Evolutionary conservation across 163 green algal genomes (phyloP).

Genomic region (Coccomyxa subellipsoidea): DNA sequence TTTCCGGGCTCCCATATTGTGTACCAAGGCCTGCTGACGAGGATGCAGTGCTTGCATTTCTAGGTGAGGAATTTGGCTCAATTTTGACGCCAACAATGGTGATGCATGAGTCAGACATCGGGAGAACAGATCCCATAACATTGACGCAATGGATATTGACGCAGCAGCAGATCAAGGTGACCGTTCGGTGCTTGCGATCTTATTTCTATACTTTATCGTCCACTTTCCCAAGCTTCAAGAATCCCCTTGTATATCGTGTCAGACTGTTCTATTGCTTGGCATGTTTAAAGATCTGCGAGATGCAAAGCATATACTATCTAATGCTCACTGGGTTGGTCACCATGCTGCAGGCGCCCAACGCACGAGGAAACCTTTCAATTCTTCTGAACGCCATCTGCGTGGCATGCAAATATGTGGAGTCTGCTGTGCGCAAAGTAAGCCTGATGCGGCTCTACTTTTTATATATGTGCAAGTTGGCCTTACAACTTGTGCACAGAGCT

Average conservation of each 20-base stretch:
- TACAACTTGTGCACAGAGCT: too few species aligned
- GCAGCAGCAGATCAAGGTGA: slow-evolving; percentile 4
- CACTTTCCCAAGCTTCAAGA: too few species aligned
- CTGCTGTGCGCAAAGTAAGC: slow-evolving; percentile 41
- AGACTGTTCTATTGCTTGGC: background rate
- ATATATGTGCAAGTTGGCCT: background rate
- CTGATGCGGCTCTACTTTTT: too few species aligned
- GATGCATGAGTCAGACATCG: background rate
- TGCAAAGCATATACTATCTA: too few species aligned
- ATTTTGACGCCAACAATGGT: background rate
- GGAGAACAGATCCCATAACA: background rate
- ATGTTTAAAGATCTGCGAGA: too few species aligned
- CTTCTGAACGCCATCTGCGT: slow-evolving; percentile 50
- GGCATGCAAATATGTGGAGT: slow-evolving; percentile 55
- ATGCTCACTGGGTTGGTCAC: too few species aligned
- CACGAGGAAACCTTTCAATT: slow-evolving; percentile 39
- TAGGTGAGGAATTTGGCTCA: too few species aligned
- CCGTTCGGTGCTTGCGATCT: background rate
- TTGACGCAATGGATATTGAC: background rate
- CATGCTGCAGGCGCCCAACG: slow-evolving; percentile 13
- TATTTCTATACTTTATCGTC: background rate
- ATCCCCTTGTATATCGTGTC: too few species aligned
- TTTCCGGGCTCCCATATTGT: too few species aligned
- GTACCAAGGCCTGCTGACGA: too few species aligned
- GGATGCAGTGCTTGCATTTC: background rate